Percentiles rank a stretch among this genome's conserved stretches.
Evolutionary conservation across 306 rosid species (phyloP).

Genomic region (Rosa lucieae): DNA sequence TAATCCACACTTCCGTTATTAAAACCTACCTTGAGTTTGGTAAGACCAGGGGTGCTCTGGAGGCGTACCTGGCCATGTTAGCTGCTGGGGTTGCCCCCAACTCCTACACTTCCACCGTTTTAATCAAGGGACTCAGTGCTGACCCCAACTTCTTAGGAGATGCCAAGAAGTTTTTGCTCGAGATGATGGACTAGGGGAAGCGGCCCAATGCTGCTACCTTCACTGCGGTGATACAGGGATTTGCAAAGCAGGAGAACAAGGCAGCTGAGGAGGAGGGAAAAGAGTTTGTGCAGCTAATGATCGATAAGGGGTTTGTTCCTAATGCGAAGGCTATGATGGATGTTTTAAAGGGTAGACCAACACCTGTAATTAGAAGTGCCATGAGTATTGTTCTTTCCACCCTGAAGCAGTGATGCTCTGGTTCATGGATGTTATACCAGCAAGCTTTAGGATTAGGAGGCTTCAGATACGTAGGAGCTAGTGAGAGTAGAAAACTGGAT

Average conservation of each 20-base stretch:
- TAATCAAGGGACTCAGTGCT: slow-evolving; percentile 27
- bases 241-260: no score
- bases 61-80: slow-evolving; percentile 61
- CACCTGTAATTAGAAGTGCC: background rate
- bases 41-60: slow-evolving; percentile 57
- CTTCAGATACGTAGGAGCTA: background rate
- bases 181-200: no score
- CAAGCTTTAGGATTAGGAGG: background rate
- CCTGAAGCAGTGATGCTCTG: background rate
- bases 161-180: no score
- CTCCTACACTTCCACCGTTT: slow-evolving; percentile 60
- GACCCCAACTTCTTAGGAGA: no score
- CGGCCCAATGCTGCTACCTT: no score
- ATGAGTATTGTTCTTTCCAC: background rate
- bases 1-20: slow-evolving; percentile 58
- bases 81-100: slow-evolving; percentile 64
- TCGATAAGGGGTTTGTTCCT: slow-evolving; percentile 13
- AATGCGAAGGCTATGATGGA: slow-evolving; percentile 56
- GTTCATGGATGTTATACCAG: background rate
- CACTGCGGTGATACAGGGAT: no score
- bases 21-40: slow-evolving; percentile 61
- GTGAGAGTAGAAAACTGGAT: background rate
- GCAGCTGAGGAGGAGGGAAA: no score
- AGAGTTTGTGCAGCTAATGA: no score
- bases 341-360: slow-evolving; percentile 27